Conservation (phyloP, 1,284 basidiomycete genomes). For the Tilletiopsis washingtonensis region DNA sequence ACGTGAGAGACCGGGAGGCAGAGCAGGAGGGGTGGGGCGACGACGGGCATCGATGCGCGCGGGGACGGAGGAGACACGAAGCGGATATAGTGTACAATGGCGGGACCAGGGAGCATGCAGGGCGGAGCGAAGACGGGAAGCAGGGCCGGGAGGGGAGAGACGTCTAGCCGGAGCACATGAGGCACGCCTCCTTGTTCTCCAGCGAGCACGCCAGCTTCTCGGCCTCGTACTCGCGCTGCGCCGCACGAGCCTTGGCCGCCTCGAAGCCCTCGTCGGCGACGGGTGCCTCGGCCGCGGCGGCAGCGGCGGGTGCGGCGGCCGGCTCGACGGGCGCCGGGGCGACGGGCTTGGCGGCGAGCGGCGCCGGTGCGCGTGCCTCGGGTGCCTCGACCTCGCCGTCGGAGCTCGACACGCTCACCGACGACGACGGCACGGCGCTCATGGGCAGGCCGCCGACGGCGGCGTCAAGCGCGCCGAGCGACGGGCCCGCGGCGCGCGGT, state of each 20-base stretch:
- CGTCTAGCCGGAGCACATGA: constrained; percentile 42
- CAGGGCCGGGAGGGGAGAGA: no score
- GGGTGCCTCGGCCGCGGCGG: constrained; percentile 1
- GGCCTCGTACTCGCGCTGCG: constrained; percentile 68
- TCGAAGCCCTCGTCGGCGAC: constrained; percentile 61
- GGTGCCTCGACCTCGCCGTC: not conserved
- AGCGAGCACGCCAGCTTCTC: constrained; percentile 72
- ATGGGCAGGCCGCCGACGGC: not conserved
- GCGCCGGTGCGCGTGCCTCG: constrained; percentile 30
- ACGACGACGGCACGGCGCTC: constrained; percentile 3
- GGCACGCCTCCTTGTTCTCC: constrained; percentile 62
- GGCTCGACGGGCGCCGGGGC: constrained; percentile 7
- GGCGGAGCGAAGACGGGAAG: no score
- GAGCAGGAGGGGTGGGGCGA: no score
- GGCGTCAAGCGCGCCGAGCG: not conserved
- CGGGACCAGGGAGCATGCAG: no score
- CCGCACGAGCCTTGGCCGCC: constrained; percentile 65
- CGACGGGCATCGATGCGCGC: no score
- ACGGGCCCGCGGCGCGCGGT: not conserved
- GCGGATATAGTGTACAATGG: no score
- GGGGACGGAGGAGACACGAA: no score
- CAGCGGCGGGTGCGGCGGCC: constrained; percentile 47
- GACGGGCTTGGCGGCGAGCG: not conserved
- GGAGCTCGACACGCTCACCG: constrained; percentile 11
- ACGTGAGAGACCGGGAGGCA: no score